Percentiles rank a stretch among this genome's conserved stretches.
Evolutionary conservation across 108 stramenopile species (phyloP).

Genomic region (Cyclotella kingstonii): DNA sequence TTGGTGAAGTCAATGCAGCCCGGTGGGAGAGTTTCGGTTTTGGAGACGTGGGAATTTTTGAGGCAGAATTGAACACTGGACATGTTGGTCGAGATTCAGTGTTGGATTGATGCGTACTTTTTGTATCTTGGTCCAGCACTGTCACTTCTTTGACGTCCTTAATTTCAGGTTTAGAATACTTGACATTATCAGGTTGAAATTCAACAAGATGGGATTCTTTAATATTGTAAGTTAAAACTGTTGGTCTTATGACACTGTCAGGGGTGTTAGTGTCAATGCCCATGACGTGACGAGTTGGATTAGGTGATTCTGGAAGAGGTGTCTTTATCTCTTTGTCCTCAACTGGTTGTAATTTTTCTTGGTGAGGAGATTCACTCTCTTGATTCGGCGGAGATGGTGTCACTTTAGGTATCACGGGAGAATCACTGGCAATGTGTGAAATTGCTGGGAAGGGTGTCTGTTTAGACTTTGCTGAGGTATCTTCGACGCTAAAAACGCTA

Average conservation of each 20-base stretch:
- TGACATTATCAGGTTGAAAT: neutral
- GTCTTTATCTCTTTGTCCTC: conserved; percentile 11
- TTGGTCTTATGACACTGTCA: conserved; percentile 41
- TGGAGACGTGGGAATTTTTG: conserved; percentile 1
- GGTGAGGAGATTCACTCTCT: neutral
- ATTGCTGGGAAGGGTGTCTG: neutral
- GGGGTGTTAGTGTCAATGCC: conserved; percentile 21
- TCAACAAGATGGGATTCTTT: neutral
- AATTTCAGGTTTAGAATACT: neutral
- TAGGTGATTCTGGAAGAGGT: conserved; percentile 23
- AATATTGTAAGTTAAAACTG: conserved; percentile 15
- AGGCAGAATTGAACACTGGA: neutral
- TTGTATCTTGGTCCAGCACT: no score
- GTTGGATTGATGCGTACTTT: no score
- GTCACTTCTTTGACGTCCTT: no score
- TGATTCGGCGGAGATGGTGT: conserved; percentile 17
- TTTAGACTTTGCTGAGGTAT: neutral
- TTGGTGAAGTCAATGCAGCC: neutral
- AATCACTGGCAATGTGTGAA: neutral
- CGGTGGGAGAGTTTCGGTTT: neutral
- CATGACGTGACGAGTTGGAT: conserved; percentile 27
- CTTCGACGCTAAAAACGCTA: no score
- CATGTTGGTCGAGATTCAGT: neutral
- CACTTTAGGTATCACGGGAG: conserved; percentile 18
- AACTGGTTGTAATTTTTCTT: neutral